Percentiles rank a stretch among this genome's conserved stretches.
phyloP scores from a whole-genome alignment of 192 early-diverging fungal genomes.

The Glomus cerebriforme region DNA sequence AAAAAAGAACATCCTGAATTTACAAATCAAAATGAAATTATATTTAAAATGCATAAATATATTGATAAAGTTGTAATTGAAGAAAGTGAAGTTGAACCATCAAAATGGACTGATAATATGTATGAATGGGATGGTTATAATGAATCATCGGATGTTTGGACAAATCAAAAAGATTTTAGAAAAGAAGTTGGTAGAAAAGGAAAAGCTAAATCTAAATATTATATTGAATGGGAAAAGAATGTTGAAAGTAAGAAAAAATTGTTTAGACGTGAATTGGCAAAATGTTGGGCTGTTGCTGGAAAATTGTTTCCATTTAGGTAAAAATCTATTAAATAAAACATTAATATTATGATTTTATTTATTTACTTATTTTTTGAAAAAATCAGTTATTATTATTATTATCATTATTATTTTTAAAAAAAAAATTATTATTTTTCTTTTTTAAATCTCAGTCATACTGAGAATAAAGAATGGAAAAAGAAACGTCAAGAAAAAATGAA shows the following conservation, averaged over 20 bases:
- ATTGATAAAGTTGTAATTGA: conserved; percentile 22
- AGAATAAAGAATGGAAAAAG: conserved; percentile 33
- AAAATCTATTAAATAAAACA: too few relatives aligned
- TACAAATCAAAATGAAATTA: neutral
- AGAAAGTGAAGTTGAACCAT: neutral
- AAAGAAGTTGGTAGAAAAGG: conserved; percentile 24
- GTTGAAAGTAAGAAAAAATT: conserved; percentile 14
- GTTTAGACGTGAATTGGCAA: conserved; percentile 24
- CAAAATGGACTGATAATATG: conserved; percentile 31
- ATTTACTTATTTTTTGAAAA: too few relatives aligned
- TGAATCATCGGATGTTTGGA: neutral
- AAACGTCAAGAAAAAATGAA: neutral
- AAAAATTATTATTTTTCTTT: neutral
- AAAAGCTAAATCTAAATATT: conserved; percentile 11
- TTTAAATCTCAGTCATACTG: conserved; percentile 10
- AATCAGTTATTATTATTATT: too few relatives aligned
- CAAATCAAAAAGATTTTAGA: conserved; percentile 20
- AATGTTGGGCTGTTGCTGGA: conserved; percentile 11
- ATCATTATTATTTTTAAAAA: too few relatives aligned
- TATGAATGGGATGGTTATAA: conserved; percentile 30
- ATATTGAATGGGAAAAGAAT: conserved; percentile 6
- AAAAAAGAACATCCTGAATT: neutral
- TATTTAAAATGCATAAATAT: conserved; percentile 30
- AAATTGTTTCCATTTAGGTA: conserved; percentile 33
- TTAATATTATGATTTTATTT: neutral